A percentile compares a stretch with the other conserved stretches of the same genome.
Conservation (phyloP, 208 protist genomes). For the Wallacemonas rigidus region DNA sequence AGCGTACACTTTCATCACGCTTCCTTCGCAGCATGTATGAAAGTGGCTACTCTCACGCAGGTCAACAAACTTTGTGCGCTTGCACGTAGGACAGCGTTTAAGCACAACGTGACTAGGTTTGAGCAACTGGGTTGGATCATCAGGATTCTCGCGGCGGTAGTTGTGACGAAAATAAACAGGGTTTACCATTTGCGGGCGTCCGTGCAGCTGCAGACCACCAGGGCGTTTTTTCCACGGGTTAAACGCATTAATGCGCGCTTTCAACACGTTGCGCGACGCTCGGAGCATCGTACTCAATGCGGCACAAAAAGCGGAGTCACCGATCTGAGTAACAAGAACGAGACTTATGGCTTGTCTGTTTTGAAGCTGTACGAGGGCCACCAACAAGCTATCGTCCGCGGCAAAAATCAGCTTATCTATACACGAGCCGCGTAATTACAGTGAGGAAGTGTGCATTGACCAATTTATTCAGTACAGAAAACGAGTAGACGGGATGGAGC, state of each 20-base stretch:
- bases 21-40: conserved; percentile 88
- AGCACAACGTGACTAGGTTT: conserved; percentile 79
- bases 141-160: conserved; percentile 68
- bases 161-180: conserved; percentile 49
- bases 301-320: too few species aligned
- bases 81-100: conserved; percentile 78
- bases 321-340: too few species aligned
- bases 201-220: conserved; percentile 61
- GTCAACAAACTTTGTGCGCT: conserved; percentile 72
- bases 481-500: too few species aligned
- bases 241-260: conserved; percentile 65
- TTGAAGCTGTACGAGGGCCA: too few species aligned
- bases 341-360: too few species aligned
- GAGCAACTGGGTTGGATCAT: conserved; percentile 75
- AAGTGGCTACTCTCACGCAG: conserved; percentile 60
- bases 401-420: too few species aligned
- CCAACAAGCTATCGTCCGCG: too few species aligned
- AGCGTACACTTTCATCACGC: conserved; percentile 67
- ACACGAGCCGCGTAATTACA: too few species aligned
- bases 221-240: conserved; percentile 87
- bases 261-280: conserved; percentile 16
- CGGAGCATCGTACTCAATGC: conserved; percentile 34
- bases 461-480: too few species aligned
- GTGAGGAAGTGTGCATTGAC: too few species aligned
- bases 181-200: conserved; percentile 83